Evolutionary conservation across 73 alveolate species (phyloP).

Genomic region (Paramecium primaurelia): DNA sequence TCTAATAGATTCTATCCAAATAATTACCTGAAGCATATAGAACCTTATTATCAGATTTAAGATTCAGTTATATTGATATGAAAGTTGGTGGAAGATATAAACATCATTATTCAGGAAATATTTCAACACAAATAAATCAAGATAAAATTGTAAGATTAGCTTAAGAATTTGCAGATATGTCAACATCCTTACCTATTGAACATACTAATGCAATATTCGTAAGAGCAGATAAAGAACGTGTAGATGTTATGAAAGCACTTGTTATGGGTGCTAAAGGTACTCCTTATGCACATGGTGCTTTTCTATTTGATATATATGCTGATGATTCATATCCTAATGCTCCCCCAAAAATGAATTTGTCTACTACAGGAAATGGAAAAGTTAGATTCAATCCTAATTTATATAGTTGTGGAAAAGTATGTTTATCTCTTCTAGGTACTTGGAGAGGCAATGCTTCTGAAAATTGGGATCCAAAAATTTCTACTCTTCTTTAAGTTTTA

Average conservation of each 20-base stretch:
- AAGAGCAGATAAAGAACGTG: constrained; percentile 88
- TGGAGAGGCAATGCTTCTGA: constrained; percentile 99
- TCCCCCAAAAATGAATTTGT: constrained; percentile 91
- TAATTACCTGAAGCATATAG: constrained; percentile 52
- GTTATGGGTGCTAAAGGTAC: constrained; percentile 97
- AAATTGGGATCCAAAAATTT: constrained; percentile 96
- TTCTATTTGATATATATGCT: constrained; percentile 88
- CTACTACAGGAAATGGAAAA: constrained; percentile 92
- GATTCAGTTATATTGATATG: constrained; percentile 72
- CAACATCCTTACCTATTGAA: constrained; percentile 92
- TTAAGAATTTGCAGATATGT: constrained; percentile 94
- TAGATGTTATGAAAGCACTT: constrained; percentile 94
- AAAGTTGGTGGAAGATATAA: constrained; percentile 50
- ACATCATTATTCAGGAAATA: constrained; percentile 63
- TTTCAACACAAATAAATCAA: constrained; percentile 55
- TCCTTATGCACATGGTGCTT: constrained; percentile 98
- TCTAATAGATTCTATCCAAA: constrained; percentile 32
- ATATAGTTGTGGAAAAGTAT: constrained; percentile 95
- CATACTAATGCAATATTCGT: constrained; percentile 95
- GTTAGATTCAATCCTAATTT: constrained; percentile 96
- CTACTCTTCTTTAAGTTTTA: constrained; percentile 93
- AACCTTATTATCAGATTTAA: constrained; percentile 48
- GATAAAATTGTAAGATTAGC: constrained; percentile 78
- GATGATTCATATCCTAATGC: constrained; percentile 92
- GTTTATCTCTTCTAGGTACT: constrained; percentile 92